Percentiles rank a stretch among this genome's conserved stretches.
phyloP scores from a whole-genome alignment of 1,284 basidiomycete species.

The Ganoderma lingzhi region DNA sequence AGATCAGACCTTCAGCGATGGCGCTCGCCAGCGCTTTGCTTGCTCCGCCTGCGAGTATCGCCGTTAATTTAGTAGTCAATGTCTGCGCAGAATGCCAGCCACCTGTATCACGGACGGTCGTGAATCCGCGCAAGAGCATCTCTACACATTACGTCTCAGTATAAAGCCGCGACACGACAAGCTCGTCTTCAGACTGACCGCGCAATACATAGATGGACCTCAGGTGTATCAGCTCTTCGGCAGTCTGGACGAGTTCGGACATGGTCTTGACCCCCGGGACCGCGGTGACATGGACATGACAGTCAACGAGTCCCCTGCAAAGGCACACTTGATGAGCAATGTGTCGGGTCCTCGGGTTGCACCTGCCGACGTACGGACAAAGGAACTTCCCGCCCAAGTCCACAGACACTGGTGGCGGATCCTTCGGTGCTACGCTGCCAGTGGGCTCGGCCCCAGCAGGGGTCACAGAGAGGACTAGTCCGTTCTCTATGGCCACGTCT shows the following conservation, averaged over 20 bases:
- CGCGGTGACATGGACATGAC: conserved; percentile 49
- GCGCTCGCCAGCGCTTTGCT: conserved; percentile 51
- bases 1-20: conserved; percentile 51
- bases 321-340: not conserved
- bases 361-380: conserved; percentile 45
- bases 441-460: conserved; percentile 14
- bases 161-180: not conserved
- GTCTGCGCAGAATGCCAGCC: not conserved
- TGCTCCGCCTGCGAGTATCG: conserved; percentile 44
- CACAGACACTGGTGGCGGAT: conserved; percentile 30
- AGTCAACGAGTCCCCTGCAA: conserved; percentile 24
- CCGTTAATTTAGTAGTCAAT: not conserved
- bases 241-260: conserved; percentile 45
- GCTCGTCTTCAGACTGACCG: conserved; percentile 29
- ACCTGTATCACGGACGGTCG: conserved; percentile 57
- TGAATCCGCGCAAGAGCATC: conserved; percentile 57
- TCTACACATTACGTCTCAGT: conserved; percentile 31
- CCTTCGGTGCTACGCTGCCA: conserved; percentile 22
- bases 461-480: conserved; percentile 42
- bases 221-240: conserved; percentile 46
- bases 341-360: not conserved
- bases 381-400: conserved; percentile 49
- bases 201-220: conserved; percentile 49
- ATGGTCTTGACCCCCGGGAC: conserved; percentile 50
- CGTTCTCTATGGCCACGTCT: conserved; percentile 44